Base-by-base conservation (phyloP, 2,329 filamentous ascomycete species). In the Ophiocordyceps camponoti-saundersi region DNA sequence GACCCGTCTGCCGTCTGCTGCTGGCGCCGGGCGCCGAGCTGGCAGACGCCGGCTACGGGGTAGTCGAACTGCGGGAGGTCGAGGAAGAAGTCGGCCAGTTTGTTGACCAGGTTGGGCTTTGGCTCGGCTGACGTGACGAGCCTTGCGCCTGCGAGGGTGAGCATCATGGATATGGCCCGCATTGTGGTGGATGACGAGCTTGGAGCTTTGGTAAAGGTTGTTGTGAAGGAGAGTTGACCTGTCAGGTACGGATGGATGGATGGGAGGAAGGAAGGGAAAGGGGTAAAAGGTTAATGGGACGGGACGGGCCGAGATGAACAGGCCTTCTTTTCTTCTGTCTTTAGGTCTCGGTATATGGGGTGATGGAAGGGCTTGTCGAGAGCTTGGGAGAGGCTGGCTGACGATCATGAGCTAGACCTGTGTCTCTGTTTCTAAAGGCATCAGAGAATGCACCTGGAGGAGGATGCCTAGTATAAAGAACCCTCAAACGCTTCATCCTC, bases 21-120 rank as follows among this genome's bases (percentile, higher is more conserved):
- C 45, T 56, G 52, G 16, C 45, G 50, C 6, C 34, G 29, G 0
- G 45, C 34, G 18, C 56, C 50, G 2, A 47, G 13, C 2, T 29
- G 45, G 39, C 55, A 57, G 7, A 48, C 47, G 20, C 50, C 50
- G 4, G 45, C 30, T 13, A 55, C 39, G 41, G 21, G 20, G 10
- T 23, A 16, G 18, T 23, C 41, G 22, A 42, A 16, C 7, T 16
- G 13, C 2, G 41, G 41, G 11, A 42, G 13, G 20, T 42, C 15
- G n/a, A 42, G 20, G n/a, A 42, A 34, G 32, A 34, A 34, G 32
- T 34, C 32, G 8, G 32, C 32, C 16, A 34, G 32, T 10, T 34
- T 34, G 32, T 34, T 34, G 32, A 34, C 13, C 4, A 34, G 32
- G 32, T 13, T 34, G 8, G 32, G 13, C 16, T 16, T 34, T 3